Conservation (phyloP, 2,329 filamentous ascomycete species). For the Rachicladosporium sp. region DNA sequence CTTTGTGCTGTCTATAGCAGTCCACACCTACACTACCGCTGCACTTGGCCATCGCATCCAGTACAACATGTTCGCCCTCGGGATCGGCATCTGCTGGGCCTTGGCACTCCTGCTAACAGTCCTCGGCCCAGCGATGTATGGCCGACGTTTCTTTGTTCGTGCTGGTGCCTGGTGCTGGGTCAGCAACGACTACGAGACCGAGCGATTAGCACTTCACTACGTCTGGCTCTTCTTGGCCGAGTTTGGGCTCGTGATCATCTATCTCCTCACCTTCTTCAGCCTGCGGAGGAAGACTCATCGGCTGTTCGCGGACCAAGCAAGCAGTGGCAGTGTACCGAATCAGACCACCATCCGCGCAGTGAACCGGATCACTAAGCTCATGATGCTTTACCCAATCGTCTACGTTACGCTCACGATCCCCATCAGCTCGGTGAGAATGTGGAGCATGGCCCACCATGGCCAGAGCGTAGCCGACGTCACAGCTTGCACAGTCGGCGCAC, state of each 20-base stretch:
- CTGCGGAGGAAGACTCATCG: constrained; percentile 17
- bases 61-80: constrained; percentile 37
- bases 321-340: constrained; percentile 10
- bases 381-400: constrained; percentile 55
- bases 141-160: constrained; percentile 44
- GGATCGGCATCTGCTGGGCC: constrained; percentile 42
- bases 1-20: constrained; percentile 53
- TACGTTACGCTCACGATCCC: constrained; percentile 58
- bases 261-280: constrained; percentile 25
- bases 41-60: constrained; percentile 43
- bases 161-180: constrained; percentile 61
- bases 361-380: constrained; percentile 40
- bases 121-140: constrained; percentile 36
- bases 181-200: constrained; percentile 38
- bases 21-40: constrained; percentile 54
- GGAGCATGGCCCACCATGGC: constrained; percentile 43
- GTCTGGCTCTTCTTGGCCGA: constrained; percentile 50
- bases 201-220: constrained; percentile 51
- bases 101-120: constrained; percentile 48
- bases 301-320: constrained; percentile 9
- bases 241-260: constrained; percentile 40
- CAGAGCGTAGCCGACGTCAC: constrained; percentile 24
- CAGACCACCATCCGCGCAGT: constrained; percentile 17
- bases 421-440: constrained; percentile 52
- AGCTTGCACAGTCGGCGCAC: constrained; percentile 40